phyloP scores from a whole-genome alignment of 495 filamentous ascomycete species.

The Cercophora samala region DNA sequence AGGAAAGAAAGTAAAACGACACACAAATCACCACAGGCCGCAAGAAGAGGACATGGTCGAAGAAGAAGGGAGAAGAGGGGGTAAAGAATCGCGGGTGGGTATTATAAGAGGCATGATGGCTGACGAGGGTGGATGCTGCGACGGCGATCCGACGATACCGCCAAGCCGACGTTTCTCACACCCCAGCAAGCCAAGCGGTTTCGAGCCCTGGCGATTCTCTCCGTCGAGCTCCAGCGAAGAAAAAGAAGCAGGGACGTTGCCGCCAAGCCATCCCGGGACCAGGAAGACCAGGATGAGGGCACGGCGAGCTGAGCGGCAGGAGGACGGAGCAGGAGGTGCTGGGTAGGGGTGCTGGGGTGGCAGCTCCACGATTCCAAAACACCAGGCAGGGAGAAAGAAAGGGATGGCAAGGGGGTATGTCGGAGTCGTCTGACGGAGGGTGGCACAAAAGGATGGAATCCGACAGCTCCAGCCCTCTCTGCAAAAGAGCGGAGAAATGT shows the following conservation, averaged over 20 bases:
- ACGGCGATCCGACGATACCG: constrained; percentile 26
- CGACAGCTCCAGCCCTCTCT: not conserved
- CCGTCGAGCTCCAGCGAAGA: not conserved
- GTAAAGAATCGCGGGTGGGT: constrained; percentile 21
- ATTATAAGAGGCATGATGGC: constrained; percentile 26
- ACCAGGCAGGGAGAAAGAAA: constrained; percentile 28
- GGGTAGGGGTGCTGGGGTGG: constrained; percentile 11
- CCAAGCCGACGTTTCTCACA: constrained; percentile 46
- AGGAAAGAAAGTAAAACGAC: constrained; percentile 34
- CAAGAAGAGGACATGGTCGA: constrained; percentile 34
- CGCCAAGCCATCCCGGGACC: constrained; percentile 33
- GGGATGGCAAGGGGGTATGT: constrained; percentile 27
- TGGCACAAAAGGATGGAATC: not conserved
- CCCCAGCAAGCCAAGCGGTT: constrained; percentile 36
- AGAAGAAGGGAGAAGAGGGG: constrained; percentile 23
- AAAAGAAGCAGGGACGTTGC: constrained; percentile 6
- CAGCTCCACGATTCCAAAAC: constrained; percentile 49
- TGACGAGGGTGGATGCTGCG: constrained; percentile 25
- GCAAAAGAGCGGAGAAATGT: constrained; percentile 5
- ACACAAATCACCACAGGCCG: constrained; percentile 45
- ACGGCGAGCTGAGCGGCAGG: constrained; percentile 24
- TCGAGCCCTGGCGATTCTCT: constrained; percentile 19
- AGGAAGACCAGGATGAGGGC: constrained; percentile 23
- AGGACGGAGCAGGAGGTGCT: constrained; percentile 31
- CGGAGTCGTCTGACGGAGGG: constrained; percentile 22